Base-by-base conservation (phyloP, 164 flowering plant species). In the Stephania cephalantha region DNA sequence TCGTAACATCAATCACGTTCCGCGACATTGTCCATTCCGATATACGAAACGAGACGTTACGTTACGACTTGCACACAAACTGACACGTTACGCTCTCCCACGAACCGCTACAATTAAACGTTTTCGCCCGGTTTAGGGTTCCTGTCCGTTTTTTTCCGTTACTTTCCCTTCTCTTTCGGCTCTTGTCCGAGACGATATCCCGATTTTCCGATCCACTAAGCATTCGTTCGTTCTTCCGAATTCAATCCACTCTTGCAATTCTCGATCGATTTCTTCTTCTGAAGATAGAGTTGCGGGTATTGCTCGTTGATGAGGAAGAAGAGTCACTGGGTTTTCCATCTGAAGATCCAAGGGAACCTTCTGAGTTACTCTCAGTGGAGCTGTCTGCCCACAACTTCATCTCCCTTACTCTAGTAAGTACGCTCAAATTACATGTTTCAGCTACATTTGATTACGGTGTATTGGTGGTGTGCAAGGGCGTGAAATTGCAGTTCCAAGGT, bases 41-140 rank as follows among this genome's bases (percentile, higher is more conserved):
- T 64, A 69, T 31, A 68, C 77, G 73, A 58, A 75, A 75, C 77
- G 77, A 75, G 12, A 75, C 77, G 72, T 18, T 50, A 75, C 77
- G 72, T 18, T 50, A 69, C 64, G 5, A 29, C 20, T 7, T 12
- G 31, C 18, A 17, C 53, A 25, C 22, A 2, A 50, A 50, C 15
- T 11, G 55, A 15, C 55, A 50, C 55, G 55, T 11, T 50, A 50
- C 7, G 22, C 12, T 5, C 12, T 35, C 31, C 17, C 1, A 4
- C 45, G 25, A 45, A 20, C 1, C 20, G 30, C 2, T 15, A 22
- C 68, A 69, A 63, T 22, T 35, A 61, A 61, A 70, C 7, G 55
- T 30, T 35, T 22, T 25, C 44, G 5, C 1, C 48, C 25, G 29
- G 48, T 45, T 31, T 73, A 69, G 79, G 76, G 69, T 69, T 77